Conservation (phyloP, 768 basidiomycete species). For the Suillus subluteus region DNA sequence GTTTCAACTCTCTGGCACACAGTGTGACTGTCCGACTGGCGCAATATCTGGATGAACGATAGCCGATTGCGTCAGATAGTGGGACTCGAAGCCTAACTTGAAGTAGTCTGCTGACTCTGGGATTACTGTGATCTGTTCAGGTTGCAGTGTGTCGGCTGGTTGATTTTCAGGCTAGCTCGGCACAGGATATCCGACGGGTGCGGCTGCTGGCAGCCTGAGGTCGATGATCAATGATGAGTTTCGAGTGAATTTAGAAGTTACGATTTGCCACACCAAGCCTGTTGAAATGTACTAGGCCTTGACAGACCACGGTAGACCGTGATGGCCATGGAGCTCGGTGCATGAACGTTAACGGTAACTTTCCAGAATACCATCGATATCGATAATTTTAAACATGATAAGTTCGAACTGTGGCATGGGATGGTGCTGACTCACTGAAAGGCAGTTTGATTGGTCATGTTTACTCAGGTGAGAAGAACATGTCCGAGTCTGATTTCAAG, state of each 20-base stretch:
- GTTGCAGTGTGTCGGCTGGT: not conserved
- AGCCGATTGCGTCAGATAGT: not conserved
- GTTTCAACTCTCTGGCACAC: not conserved
- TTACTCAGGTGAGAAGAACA: not conserved
- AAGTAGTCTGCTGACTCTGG: not conserved
- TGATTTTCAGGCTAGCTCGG: not conserved
- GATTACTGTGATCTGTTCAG: not conserved
- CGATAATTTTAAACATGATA: slow-evolving; percentile 5
- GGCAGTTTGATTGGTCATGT: no score
- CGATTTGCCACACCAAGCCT: not conserved
- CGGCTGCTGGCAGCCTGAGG: not conserved
- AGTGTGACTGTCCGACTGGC: not conserved
- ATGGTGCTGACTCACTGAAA: no score
- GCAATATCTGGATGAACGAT: slow-evolving; percentile 1
- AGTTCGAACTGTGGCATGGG: no score
- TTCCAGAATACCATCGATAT: not conserved
- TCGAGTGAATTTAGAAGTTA: not conserved
- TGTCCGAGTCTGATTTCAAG: no score
- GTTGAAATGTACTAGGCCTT: not conserved
- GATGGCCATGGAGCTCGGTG: no score
- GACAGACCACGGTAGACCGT: no score
- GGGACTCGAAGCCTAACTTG: not conserved
- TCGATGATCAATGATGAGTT: not conserved
- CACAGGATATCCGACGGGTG: not conserved
- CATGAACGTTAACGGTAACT: no score